Conservation (phyloP, 1,139 yeast genomes). For the Hansenula anomala region DNA sequence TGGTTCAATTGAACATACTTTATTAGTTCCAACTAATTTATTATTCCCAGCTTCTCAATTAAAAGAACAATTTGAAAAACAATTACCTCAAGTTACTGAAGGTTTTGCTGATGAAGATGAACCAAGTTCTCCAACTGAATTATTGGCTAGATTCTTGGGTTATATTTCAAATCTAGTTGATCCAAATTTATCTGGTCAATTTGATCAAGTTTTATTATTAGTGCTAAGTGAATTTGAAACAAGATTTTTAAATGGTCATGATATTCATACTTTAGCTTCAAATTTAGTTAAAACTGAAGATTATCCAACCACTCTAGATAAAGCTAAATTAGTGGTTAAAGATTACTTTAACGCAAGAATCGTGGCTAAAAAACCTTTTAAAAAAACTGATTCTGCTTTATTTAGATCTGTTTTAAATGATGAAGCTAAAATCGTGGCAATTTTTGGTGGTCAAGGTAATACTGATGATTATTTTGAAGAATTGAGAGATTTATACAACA, state of each 20-base stretch:
- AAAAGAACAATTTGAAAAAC: slow-evolving; percentile 76
- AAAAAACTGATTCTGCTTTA: slow-evolving; percentile 58
- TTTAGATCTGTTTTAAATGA: slow-evolving; percentile 56
- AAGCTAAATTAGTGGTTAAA: slow-evolving; percentile 70
- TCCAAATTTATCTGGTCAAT: slow-evolving; percentile 49
- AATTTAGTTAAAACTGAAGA: slow-evolving; percentile 46
- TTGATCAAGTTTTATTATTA: slow-evolving; percentile 63
- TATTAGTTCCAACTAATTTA: slow-evolving; percentile 78
- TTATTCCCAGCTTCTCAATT: slow-evolving; percentile 82
- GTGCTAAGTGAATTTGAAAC: slow-evolving; percentile 80
- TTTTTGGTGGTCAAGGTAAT: slow-evolving; percentile 99
- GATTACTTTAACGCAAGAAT: slow-evolving; percentile 59
- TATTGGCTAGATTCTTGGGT: slow-evolving; percentile 80
- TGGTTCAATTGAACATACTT: slow-evolving; percentile 83
- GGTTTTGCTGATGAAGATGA: slow-evolving; percentile 84
- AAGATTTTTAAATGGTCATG: slow-evolving; percentile 66
- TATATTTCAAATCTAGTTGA: slow-evolving; percentile 60
- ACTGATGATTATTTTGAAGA: slow-evolving; percentile 97
- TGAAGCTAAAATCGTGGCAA: slow-evolving; percentile 66
- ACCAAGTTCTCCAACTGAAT: slow-evolving; percentile 84
- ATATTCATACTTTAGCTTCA: slow-evolving; percentile 88
- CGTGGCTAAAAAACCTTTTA: slow-evolving; percentile 43
- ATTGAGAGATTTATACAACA: slow-evolving; percentile 75
- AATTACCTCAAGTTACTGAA: slow-evolving; percentile 78
- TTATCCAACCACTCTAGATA: slow-evolving; percentile 62